phyloP scores from a whole-genome alignment of 2,329 filamentous ascomycete genomes.

The Nigrograna mackinnonii region DNA sequence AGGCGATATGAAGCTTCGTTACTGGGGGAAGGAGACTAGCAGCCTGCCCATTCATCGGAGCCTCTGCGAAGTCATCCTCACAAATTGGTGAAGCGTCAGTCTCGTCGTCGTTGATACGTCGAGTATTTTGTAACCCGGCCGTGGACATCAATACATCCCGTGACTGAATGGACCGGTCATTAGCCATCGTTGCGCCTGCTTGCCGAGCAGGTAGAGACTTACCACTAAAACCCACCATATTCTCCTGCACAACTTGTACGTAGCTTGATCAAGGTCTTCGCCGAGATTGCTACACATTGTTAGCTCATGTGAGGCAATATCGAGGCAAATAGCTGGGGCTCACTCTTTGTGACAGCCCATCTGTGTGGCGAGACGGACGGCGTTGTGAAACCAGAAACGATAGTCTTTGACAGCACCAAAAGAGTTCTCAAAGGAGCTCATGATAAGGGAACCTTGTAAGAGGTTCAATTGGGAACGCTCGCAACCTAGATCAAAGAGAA shows the following conservation, averaged over 20 bases:
- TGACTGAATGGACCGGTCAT: not conserved
- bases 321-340: not conserved
- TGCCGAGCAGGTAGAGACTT: not conserved
- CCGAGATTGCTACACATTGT: not conserved
- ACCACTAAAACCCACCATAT: constrained; percentile 6
- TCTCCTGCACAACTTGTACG: constrained; percentile 1
- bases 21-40: too few species aligned
- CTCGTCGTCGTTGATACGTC: constrained; percentile 1
- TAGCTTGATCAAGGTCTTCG: not conserved
- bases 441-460: not conserved
- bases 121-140: constrained; percentile 1
- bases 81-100: constrained; percentile 1
- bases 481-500: not conserved
- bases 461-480: not conserved
- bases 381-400: constrained; percentile 6
- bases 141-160: constrained; percentile 2
- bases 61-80: constrained; percentile 1
- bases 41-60: too few species aligned
- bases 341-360: constrained; percentile 7
- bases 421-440: not conserved
- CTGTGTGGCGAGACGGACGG: constrained; percentile 2
- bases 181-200: not conserved
- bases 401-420: not conserved
- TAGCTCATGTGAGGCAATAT: not conserved
- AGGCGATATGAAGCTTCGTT: too few species aligned